Evolutionary conservation across 192 early-diverging fungal genomes (phyloP), one percentile per base, ranked within the genome.

Genomic region (Paraglomus occultum): DNA sequence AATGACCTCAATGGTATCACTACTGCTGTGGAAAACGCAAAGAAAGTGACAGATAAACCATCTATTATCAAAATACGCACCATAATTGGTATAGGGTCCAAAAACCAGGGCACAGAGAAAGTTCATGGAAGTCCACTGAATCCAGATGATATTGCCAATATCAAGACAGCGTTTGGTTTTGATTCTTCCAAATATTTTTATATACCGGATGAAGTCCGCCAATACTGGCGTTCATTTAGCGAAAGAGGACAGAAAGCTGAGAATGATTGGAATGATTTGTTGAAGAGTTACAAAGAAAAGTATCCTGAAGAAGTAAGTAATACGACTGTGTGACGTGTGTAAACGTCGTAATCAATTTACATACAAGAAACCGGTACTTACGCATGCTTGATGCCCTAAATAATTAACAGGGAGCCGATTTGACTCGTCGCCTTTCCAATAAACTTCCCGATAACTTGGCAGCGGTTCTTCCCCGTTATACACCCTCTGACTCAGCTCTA

Each of bases 21-120:
- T 53, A 76, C 74, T 20, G 95, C 95, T 57, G 88, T 97, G 54
- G 88, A 86, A 49, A 74, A 79, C 12, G 95, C 97, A 18, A 92
- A 92, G 84, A 76, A 81, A 51, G 92, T 94, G 61, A 93, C 85
- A 53, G 84, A 92, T 79, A 94, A 94, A 71, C 94, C 95, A 31
- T 91, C 91, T 43, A 71, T 98, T 55, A 97, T 98, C 83, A 85
- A 88, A 71, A 77, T 97, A 77, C 82, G 80, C 70, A 99, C 97
- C 39, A 95, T 89, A 18, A 99, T 99, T 57, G 97, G 95, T 46
- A 96, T 85, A 64, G 97, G 95, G 40, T 94, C 96, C 17, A 79
- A 89, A 73, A 84, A 90, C 67, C 84, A 91, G 62, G 97, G 97
- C 62, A 90, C 92, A 18, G 93, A 90, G 67, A 94, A 86, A 72